A percentile compares a stretch with the other conserved stretches of the same genome.
phyloP scores from a whole-genome alignment of 108 stramenopile species.

The Fistulifera solaris region DNA sequence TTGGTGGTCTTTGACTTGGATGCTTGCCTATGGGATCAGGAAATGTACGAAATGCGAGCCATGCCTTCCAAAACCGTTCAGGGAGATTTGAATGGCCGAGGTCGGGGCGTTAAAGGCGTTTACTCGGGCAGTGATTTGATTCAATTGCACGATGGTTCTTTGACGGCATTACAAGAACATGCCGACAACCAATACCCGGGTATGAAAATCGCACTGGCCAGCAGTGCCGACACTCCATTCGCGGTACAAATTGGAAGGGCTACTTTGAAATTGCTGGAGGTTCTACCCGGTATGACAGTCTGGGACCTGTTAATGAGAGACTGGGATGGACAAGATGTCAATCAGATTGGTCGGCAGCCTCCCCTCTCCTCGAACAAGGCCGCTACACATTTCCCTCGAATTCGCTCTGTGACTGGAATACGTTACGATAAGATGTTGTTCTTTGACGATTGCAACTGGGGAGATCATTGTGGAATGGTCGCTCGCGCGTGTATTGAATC shows the following conservation, averaged over 20 bases:
- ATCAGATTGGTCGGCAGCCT: conserved; percentile 84
- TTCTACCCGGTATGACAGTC: conserved; percentile 70
- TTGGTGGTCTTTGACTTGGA: conserved; percentile 80
- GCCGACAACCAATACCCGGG: conserved; percentile 44
- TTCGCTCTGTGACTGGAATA: conserved; percentile 71
- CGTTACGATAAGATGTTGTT: conserved; percentile 88
- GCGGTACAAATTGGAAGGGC: conserved; percentile 71
- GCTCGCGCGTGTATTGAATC: conserved; percentile 50
- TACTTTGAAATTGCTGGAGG: conserved; percentile 64
- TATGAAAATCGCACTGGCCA: conserved; percentile 73
- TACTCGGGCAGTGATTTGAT: conserved; percentile 57
- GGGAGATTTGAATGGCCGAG: conserved; percentile 65
- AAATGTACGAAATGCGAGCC: conserved; percentile 74
- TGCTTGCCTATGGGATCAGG: conserved; percentile 87
- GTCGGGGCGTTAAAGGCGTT: conserved; percentile 72
- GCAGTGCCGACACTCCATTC: conserved; percentile 74
- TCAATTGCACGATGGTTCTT: conserved; percentile 57
- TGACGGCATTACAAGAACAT: conserved; percentile 66
- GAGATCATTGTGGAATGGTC: conserved; percentile 83
- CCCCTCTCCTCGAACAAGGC: conserved; percentile 70
- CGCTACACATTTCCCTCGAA: conserved; percentile 77
- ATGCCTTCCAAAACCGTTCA: conserved; percentile 46
- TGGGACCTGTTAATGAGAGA: conserved; percentile 68
- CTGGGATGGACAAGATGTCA: conserved; percentile 69
- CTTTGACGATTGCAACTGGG: conserved; percentile 93